Base-by-base conservation (phyloP, 1,284 basidiomycete genomes). In the Mycosarcoma maydis region DNA sequence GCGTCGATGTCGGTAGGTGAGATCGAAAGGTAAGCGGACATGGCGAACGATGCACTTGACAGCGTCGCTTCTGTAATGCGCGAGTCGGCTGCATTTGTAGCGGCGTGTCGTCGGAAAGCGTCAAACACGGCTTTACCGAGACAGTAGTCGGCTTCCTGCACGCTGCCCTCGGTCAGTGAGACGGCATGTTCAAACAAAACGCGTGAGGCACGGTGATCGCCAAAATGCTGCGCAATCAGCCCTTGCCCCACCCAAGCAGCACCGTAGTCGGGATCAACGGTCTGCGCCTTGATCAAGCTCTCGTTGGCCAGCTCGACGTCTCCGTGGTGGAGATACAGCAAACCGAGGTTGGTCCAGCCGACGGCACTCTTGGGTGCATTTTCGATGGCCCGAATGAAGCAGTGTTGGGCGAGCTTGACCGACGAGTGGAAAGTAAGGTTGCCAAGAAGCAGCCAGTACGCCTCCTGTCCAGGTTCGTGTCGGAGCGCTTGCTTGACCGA, bases 221-320 rank as follows among this genome's bases (percentile, higher is more conserved):
- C 88, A 56, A 90, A 88, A 37, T 84, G 82, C 14, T 86, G 86
- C 16, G 93, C 92, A 19, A 97, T 85, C 36, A 96, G 83, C 6
- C 90, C 93, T 80, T 95, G 94, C 0, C 94, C 96, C 14, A 96
- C 86, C 96, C 96, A 98, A n/a, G 93, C 89, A 24, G 89, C 81
- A 0, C 90, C 87, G 83, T 89, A 90, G 76, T 98, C 95, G 3
- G 96, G 92, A 83, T 98, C 93, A 19, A 94, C 85, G 11, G 90
- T 90, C 80, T 98, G 95, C 14, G 94, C 92, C 66, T 89, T 89
- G 73, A 90, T 87, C 74, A 99, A 88, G 2, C 91, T 89, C 78
- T 94, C 89, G 69, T 91, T 91, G 0, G 94, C 93, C 27, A 98
- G 85, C 56, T 92, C 90, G 0, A 86, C 76, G 80, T 98, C 95